These are phyloP conservation scores for Primulina eburnea DNA, from an alignment of 257 asterid genomes.

Conservation along the genomic window DNA sequence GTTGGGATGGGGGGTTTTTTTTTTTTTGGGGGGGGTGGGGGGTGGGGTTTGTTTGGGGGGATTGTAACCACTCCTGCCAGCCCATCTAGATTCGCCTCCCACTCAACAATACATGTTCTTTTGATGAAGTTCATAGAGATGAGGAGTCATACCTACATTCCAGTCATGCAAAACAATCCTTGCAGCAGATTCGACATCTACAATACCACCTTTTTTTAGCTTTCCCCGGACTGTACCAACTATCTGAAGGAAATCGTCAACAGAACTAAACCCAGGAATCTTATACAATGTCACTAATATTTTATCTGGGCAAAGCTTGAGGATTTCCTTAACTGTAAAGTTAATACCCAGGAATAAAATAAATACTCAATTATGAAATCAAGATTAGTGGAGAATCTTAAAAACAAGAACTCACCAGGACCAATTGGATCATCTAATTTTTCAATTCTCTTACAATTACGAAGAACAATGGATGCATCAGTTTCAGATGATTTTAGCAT, in stretches of 20 bases:
- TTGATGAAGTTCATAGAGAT: conserved; percentile 3
- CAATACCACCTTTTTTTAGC: conserved; percentile 88
- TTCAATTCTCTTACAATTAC: conserved; percentile 95
- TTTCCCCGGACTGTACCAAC: conserved; percentile 82
- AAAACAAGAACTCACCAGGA: conserved; percentile 53
- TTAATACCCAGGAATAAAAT: conserved; percentile 19
- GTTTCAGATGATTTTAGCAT: conserved; percentile 73
- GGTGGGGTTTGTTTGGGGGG: too few relatives aligned
- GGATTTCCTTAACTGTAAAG: conserved; percentile 82
- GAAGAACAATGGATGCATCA: conserved; percentile 78
- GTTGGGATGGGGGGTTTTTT: too few relatives aligned
- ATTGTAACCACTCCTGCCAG: background rate
- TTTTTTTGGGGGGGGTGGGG: background rate
- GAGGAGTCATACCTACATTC: conserved; percentile 71
- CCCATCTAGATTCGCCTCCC: background rate
- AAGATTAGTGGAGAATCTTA: background rate
- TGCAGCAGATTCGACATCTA: conserved; percentile 80
- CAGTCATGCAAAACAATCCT: conserved; percentile 90
- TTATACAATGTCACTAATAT: conserved; percentile 71
- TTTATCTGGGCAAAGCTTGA: conserved; percentile 68
- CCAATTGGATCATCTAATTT: conserved; percentile 82
- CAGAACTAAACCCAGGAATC: conserved; percentile 68
- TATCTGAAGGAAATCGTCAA: conserved; percentile 84
- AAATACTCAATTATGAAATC: conserved; percentile 6
- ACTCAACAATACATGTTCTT: conserved; percentile 3